Conservation (phyloP, 2,329 filamentous ascomycete genomes). For the Sarocladium strictum region DNA sequence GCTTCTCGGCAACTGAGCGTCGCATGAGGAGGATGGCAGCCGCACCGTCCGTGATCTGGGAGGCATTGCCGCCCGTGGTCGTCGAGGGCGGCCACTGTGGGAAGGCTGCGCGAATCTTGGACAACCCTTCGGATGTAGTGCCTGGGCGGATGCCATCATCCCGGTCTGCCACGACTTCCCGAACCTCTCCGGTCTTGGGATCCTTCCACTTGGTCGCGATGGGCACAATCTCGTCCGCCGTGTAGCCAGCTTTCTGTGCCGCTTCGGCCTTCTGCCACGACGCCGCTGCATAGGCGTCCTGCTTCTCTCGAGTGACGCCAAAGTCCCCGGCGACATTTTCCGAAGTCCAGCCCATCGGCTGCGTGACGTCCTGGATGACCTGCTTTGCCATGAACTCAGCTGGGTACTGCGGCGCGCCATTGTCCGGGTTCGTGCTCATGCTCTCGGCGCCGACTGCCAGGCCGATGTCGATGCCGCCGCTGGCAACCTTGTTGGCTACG, state of each 20-base stretch:
- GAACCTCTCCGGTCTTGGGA: not conserved
- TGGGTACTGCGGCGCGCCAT: slow-evolving; percentile 30
- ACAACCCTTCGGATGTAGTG: slow-evolving; percentile 60
- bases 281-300: slow-evolving; percentile 63
- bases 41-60: slow-evolving; percentile 68
- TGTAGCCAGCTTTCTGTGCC: slow-evolving; percentile 68
- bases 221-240: slow-evolving; percentile 67
- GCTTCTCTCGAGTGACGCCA: slow-evolving; percentile 58
- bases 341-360: slow-evolving; percentile 71
- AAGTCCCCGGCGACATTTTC: slow-evolving; percentile 72
- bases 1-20: slow-evolving; percentile 59
- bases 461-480: slow-evolving; percentile 62
- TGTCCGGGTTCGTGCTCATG: slow-evolving; percentile 41
- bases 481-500: slow-evolving; percentile 64
- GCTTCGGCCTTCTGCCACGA: slow-evolving; percentile 61
- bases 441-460: slow-evolving; percentile 65
- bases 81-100: slow-evolving; percentile 58
- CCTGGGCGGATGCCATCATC: slow-evolving; percentile 69
- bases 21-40: slow-evolving; percentile 67
- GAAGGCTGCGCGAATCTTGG: slow-evolving; percentile 67
- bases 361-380: slow-evolving; percentile 59
- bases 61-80: slow-evolving; percentile 66
- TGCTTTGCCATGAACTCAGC: slow-evolving; percentile 48
- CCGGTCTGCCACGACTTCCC: slow-evolving; percentile 54
- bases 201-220: slow-evolving; percentile 35